Evolutionary conservation across 225 moss, liverwort and hornwort genomes (phyloP), one percentile per base, ranked within the genome.

Genomic region (Anthoceros angustus): DNA sequence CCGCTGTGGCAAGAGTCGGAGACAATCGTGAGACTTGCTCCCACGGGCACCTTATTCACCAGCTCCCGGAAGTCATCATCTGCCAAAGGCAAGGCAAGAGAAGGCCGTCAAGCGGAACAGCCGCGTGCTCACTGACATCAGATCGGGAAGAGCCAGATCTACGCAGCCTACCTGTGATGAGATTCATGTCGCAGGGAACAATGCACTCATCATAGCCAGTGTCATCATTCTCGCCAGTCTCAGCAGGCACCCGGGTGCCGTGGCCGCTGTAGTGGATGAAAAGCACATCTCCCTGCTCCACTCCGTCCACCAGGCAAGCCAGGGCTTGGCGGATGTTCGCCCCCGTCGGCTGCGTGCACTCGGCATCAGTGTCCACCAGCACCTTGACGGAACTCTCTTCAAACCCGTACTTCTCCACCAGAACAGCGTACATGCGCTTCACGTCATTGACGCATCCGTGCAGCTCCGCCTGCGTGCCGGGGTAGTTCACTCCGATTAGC

Each of bases 401-500:
- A 55, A 91, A 91, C 8, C 79, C 78, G 62, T 78, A 86, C 32
- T 77, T 78, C 38, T 87, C 72, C 32, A 75, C 18, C 9, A 91
- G 83, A 40, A 76, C 61, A 21, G 66, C 46, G 32, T 74, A 65
- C 84, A 87, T 80, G 38, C 80, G 85, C 46, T 25, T 67, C 48
- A 84, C 90, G 62, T 90, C 87, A 61, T 87, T 90, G 62, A 76
- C 83, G 48, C 90, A 90, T 25, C 90, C 90, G 55, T 81, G 74
- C 9, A 90, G 76, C 74, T 78, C 83, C 40, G 70, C 73, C 62
- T 71, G 75, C 32, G 87, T 87, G 64, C 87, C 86, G 16, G 85
- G 87, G 64, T 90, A 90, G 67, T 77, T 90, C 77, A 87, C 87
- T 43, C 87, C 90, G n/a, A 86, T 83, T 49, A 87, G 65, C 68